Evolutionary conservation across 1,284 basidiomycete genomes (phyloP), one percentile per base, ranked within the genome.

Genomic region (Earliella scabrosa): DNA sequence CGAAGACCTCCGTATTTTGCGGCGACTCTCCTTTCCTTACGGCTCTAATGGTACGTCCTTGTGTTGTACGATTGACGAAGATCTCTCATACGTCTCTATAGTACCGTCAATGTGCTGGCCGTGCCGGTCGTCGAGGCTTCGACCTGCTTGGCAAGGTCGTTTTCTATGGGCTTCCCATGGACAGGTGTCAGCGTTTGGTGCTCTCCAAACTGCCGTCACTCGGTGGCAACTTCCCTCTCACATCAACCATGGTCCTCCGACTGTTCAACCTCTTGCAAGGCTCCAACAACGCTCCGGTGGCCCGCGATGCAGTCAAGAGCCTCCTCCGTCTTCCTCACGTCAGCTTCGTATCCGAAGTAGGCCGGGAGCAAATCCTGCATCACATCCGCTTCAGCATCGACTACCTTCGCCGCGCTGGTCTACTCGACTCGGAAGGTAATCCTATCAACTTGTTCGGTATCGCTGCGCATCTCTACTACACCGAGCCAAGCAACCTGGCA

Each of bases 381-480:
- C 86, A 87, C 59, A 66, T 88, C 26, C 76, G 87, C n/a, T 89
- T 89, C 72, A 82, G 81, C 54, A 83, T 90, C 52, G 88, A 90
- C 52, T 89, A 87, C 61, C 77, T 90, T 14, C 79, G 84, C 29
- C 81, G 83, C 2, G 70, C 77, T 2, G 73, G 79, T 35, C 73
- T 90, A 13, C 66, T 90, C 39, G 77, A 83, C 50, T 66, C 69
- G 29, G 63, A 69, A 18, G 88, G 87, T 7, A 77, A 75, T 23
- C 85, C 86, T 0, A 77, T 85, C 66, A 83, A 87, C 60, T 70
- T 88, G 3, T 85, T 80, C 58, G 80, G 77, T 0, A 71, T 87
- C 16, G 81, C 81, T 0, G 74, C 81, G 0, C 83, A 82, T 56
- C 72, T 90, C 10, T 87, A 87, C 61, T 84, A 86, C 61, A 81